phyloP scores from a whole-genome alignment of 345 rosid species.

The Litchi chinensis region DNA sequence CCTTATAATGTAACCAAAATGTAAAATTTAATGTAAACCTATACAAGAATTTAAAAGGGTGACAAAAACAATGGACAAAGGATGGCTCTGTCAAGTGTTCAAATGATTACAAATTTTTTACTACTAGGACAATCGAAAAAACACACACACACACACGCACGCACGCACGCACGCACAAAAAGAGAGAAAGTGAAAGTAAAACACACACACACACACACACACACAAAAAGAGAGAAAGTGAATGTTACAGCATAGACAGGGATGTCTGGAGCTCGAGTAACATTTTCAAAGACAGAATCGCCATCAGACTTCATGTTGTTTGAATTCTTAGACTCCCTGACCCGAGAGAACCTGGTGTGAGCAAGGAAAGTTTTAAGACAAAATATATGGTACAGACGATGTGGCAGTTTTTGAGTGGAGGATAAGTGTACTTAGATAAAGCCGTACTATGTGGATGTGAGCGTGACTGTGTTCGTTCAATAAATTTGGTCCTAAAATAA shows the following conservation, averaged over 20 bases:
- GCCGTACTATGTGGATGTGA: too few relatives aligned
- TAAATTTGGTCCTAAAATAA: too few relatives aligned
- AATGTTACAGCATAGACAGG: constrained; percentile 43
- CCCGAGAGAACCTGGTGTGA: too few relatives aligned
- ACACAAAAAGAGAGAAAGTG: not conserved
- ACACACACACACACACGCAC: not conserved
- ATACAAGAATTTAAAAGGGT: not conserved
- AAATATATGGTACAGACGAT: too few relatives aligned
- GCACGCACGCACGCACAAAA: too few relatives aligned
- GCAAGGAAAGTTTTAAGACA: too few relatives aligned
- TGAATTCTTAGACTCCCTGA: not conserved
- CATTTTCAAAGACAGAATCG: constrained; percentile 40
- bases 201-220: not conserved
- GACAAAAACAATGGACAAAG: not conserved
- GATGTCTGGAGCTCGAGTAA: constrained; percentile 44
- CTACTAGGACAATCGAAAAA: not conserved
- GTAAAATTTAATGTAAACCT: not conserved
- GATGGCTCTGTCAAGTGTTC: too few relatives aligned
- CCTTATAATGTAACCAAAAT: not conserved
- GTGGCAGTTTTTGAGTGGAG: too few relatives aligned
- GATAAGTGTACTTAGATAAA: too few relatives aligned
- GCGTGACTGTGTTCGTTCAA: too few relatives aligned
- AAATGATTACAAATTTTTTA: not conserved
- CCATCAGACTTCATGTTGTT: constrained; percentile 4
- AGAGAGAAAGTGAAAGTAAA: not conserved